Evolutionary conservation across 306 rosid genomes (phyloP).

Genomic region (Oxytropis ochrocephala): DNA sequence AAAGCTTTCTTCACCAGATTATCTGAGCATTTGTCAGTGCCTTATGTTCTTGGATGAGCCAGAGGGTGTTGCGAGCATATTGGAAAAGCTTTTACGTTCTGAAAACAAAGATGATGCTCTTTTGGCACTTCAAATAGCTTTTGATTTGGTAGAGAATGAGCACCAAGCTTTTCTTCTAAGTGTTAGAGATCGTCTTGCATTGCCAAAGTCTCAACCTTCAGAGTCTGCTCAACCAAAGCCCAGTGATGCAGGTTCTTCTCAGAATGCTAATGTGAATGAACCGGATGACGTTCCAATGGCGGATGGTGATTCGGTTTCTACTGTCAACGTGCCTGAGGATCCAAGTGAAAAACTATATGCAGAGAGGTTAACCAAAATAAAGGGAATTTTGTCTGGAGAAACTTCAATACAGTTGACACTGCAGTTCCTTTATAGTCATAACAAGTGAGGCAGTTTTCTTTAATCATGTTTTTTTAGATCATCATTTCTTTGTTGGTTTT

Average conservation of each 20-base stretch:
- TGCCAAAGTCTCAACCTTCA: constrained; percentile 49
- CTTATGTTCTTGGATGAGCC: constrained; percentile 96
- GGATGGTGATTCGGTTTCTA: constrained; percentile 47
- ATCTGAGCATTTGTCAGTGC: constrained; percentile 94
- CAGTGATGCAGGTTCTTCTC: constrained; percentile 46
- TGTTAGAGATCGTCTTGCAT: constrained; percentile 73
- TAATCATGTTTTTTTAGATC: background rate
- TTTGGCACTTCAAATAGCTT: constrained; percentile 88
- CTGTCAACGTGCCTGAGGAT: constrained; percentile 48
- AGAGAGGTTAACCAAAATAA: constrained; percentile 73
- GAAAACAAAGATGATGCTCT: constrained; percentile 93
- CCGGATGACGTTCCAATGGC: constrained; percentile 79
- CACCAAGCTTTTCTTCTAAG: constrained; percentile 89
- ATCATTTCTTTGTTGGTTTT: constrained; percentile 7
- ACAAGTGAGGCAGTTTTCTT: constrained; percentile 65
- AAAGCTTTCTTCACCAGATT: constrained; percentile 91
- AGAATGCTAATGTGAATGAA: constrained; percentile 44
- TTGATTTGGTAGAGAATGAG: constrained; percentile 93
- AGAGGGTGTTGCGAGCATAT: constrained; percentile 79
- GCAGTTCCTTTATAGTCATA: constrained; percentile 91
- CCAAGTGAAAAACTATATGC: constrained; percentile 72
- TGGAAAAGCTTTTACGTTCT: constrained; percentile 82
- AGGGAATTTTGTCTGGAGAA: constrained; percentile 93
- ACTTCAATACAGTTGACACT: constrained; percentile 87
- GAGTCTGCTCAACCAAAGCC: constrained; percentile 48